Conservation (phyloP, 176 grass and related monocot genomes). For the barley (Hordeum vulgare) region MorexV3_pseudomolecules_assembly NC_058520.1:3999950-4000449, state of each 20-base stretch:
- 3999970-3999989: conserved; percentile 60
- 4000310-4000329: too few relatives aligned
- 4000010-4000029: too few relatives aligned
- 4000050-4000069: too few relatives aligned
- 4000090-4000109: conserved; percentile 32
- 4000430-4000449: too few relatives aligned
- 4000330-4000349: background rate
- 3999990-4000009: background rate
- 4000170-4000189: conserved; percentile 32
- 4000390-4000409: too few relatives aligned
- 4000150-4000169: conserved; percentile 24
- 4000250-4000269: conserved; percentile 48
- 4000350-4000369: too few relatives aligned
- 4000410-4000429: too few relatives aligned
- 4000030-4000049: too few relatives aligned
- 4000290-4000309: too few relatives aligned
- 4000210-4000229: background rate
- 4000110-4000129: conserved; percentile 40
- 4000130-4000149: conserved; percentile 36
- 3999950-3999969: conserved; percentile 52
- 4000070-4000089: conserved; percentile 18
- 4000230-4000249: background rate
- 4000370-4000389: too few relatives aligned
- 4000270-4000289: conserved; percentile 35
- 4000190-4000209: conserved; percentile 39